Conservation (phyloP, 1,284 basidiomycete genomes). For the Moesziomyces antarcticus region DNA sequence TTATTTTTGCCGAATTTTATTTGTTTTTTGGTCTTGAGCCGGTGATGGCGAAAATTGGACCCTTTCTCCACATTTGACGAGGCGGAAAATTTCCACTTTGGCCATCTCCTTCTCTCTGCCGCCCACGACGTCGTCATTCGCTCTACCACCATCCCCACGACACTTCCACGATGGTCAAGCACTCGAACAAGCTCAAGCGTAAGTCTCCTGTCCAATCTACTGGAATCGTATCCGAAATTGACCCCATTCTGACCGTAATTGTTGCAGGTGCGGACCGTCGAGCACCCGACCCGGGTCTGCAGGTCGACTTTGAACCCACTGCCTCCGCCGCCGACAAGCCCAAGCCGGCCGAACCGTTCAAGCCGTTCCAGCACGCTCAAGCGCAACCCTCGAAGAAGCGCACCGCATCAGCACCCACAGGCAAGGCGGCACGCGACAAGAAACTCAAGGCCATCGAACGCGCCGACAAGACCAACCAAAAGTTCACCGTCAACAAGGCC, state of each 20-base stretch:
- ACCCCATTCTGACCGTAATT: too few species aligned
- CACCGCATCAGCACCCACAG: not conserved
- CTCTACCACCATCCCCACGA: not conserved
- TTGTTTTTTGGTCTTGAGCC: too few species aligned
- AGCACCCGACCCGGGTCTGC: constrained; percentile 29
- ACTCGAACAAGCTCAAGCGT: constrained; percentile 36
- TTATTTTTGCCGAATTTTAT: too few species aligned
- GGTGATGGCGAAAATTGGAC: too few species aligned
- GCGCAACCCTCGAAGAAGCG: constrained; percentile 12
- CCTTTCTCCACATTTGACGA: too few species aligned
- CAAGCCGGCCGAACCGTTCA: constrained; percentile 13
- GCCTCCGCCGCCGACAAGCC: not conserved
- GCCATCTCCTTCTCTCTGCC: not conserved
- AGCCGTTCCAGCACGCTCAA: constrained; percentile 36
- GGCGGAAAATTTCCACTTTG: not conserved
- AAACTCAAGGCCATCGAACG: constrained; percentile 41
- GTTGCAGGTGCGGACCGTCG: constrained; percentile 31
- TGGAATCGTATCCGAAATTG: too few species aligned
- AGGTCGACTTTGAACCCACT: constrained; percentile 30
- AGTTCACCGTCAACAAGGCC: constrained; percentile 27
- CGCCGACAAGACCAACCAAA: constrained; percentile 45
- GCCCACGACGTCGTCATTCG: not conserved
- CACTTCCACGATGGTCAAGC: constrained; percentile 28
- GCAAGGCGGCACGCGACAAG: constrained; percentile 35
- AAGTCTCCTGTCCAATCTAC: not conserved